phyloP scores from a whole-genome alignment of 106 monocot species.

The Dactylorhiza incarnata region DNA sequence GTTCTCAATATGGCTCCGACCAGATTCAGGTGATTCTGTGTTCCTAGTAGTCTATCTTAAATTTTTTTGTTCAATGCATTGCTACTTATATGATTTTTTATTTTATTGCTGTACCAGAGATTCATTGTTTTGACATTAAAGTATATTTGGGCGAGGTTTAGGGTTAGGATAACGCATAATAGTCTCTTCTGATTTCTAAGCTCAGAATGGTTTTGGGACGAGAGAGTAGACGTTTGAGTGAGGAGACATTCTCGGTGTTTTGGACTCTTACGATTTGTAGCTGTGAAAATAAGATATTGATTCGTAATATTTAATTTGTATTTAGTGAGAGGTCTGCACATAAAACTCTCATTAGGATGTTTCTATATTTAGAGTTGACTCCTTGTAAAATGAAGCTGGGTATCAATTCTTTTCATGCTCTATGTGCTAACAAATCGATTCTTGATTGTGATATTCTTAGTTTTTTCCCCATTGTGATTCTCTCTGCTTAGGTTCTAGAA shows the following conservation, averaged over 20 bases:
- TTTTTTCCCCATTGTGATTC: background rate
- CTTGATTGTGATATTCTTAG: background rate
- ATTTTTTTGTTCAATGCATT: background rate
- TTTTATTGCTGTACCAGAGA: background rate
- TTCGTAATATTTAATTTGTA: background rate
- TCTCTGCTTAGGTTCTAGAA: conserved; percentile 67
- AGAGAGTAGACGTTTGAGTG: background rate
- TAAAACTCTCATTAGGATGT: background rate
- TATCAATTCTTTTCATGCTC: background rate
- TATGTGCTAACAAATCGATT: background rate
- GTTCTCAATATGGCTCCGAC: conserved; percentile 43
- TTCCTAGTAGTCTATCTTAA: background rate
- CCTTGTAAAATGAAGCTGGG: background rate
- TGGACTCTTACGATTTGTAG: background rate
- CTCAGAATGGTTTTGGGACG: background rate
- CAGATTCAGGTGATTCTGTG: conserved; percentile 52
- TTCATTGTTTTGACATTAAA: background rate
- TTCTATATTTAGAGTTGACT: background rate
- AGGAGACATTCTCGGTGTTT: background rate
- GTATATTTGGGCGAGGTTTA: background rate
- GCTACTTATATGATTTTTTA: no score
- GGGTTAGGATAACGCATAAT: background rate
- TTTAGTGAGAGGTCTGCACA: background rate
- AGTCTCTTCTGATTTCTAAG: background rate
- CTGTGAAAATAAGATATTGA: background rate